These are phyloP conservation scores for Harrya chromipes DNA, from an alignment of 768 basidiomycete species.

Conservation along the genomic window DNA sequence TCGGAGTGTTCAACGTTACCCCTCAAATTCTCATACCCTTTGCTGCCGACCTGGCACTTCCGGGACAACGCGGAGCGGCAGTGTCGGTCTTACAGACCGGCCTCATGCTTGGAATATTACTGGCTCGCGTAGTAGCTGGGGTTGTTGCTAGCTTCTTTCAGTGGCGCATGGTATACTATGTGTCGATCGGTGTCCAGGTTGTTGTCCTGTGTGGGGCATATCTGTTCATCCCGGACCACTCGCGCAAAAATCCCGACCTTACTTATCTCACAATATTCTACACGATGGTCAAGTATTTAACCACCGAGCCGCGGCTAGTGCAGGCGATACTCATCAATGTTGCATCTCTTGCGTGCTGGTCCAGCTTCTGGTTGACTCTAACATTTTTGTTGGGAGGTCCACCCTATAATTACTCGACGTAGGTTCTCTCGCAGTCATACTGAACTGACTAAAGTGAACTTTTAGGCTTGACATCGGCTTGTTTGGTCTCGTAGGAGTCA, in stretches of 20 bases:
- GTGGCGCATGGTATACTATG: constrained; percentile 42
- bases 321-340: constrained; percentile 29
- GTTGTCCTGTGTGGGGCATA: constrained; percentile 29
- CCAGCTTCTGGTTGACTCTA: constrained; percentile 36
- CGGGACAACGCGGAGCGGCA: constrained; percentile 13
- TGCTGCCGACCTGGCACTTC: constrained; percentile 43
- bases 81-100: constrained; percentile 32
- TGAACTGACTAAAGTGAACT: neutral
- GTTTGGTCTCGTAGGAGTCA: constrained; percentile 46
- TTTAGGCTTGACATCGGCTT: constrained; percentile 38
- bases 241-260: constrained; percentile 34
- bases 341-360: constrained; percentile 27
- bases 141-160: constrained; percentile 37
- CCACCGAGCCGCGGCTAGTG: constrained; percentile 40
- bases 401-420: constrained; percentile 37
- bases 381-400: constrained; percentile 41
- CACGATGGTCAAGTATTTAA: constrained; percentile 39
- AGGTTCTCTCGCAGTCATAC: neutral
- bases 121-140: constrained; percentile 34
- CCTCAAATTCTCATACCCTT: constrained; percentile 40
- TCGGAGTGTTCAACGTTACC: constrained; percentile 38
- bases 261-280: constrained; percentile 33
- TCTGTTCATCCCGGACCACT: constrained; percentile 39
- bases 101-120: constrained; percentile 24
- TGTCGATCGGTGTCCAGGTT: constrained; percentile 35